These are phyloP conservation scores for Cardamine chenopodiifolia DNA, from an alignment of 345 rosid genomes.

Conservation along the genomic window DNA sequence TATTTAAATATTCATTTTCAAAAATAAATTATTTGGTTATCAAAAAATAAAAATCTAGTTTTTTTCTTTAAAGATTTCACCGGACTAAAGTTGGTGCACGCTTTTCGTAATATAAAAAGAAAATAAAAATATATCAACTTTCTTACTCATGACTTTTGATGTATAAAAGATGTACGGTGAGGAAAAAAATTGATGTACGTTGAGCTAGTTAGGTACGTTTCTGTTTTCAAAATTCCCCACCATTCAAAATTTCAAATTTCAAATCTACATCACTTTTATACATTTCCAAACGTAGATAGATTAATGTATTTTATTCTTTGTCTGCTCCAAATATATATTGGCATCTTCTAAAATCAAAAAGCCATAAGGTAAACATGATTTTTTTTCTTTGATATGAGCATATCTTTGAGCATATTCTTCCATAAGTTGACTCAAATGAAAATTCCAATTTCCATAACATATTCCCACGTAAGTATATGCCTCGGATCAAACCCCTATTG, in stretches of 20 bases:
- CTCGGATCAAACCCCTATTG: constrained; percentile 19
- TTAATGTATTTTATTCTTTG: background rate
- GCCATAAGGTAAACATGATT: constrained; percentile 4
- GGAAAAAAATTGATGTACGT: constrained; percentile 3
- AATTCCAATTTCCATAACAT: constrained; percentile 21
- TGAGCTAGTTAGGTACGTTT: background rate
- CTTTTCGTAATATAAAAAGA: background rate
- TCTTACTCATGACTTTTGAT: background rate
- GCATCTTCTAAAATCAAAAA: constrained; percentile 15
- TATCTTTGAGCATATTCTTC: constrained; percentile 33
- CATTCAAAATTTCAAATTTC: background rate
- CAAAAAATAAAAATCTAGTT: background rate
- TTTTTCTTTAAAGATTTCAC: background rate
- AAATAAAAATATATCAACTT: constrained; percentile 1
- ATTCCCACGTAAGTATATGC: constrained; percentile 36
- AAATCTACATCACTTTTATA: background rate
- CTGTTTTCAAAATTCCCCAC: background rate
- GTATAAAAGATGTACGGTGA: constrained; percentile 16
- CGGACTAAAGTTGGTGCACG: background rate
- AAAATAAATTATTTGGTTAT: no score
- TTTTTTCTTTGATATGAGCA: background rate
- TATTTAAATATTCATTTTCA: no score
- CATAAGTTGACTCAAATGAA: background rate
- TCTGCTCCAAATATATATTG: background rate
- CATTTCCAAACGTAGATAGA: background rate